Conservation (phyloP, 352 stramenopile species). For the Pythium insidiosum region DNA sequence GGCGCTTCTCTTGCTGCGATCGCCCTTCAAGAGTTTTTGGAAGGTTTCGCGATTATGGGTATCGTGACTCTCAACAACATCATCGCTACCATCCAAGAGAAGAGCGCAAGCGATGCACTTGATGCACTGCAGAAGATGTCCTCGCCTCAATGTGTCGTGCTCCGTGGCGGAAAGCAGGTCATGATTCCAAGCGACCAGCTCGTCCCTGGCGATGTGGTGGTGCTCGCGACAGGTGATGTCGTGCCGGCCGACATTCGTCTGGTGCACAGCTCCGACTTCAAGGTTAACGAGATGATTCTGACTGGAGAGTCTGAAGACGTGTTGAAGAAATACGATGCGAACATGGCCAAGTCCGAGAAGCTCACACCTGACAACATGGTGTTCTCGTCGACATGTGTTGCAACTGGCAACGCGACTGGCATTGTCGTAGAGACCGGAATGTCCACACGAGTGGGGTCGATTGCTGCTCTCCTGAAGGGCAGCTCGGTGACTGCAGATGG, state of each 20-base stretch:
- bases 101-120: constrained; percentile 58
- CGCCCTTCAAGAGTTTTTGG: constrained; percentile 55
- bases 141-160: constrained; percentile 46
- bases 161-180: constrained; percentile 38
- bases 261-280: constrained; percentile 68
- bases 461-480: constrained; percentile 45
- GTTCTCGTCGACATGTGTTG: constrained; percentile 86
- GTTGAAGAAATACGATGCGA: constrained; percentile 52
- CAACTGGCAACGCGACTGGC: constrained; percentile 44
- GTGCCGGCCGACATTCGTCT: constrained; percentile 90
- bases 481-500: constrained; percentile 12
- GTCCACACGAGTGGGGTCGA: constrained; percentile 51
- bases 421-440: constrained; percentile 63
- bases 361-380: constrained; percentile 83
- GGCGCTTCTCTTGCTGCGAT: constrained; percentile 54
- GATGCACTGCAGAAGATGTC: constrained; percentile 69
- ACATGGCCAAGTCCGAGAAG: constrained; percentile 38
- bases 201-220: constrained; percentile 69
- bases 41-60: constrained; percentile 58
- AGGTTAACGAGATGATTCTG: constrained; percentile 92
- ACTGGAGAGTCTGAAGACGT: constrained; percentile 89
- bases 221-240: constrained; percentile 89
- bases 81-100: constrained; percentile 61
- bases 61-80: constrained; percentile 70
- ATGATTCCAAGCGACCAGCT: constrained; percentile 53